Evolutionary conservation across 2,329 filamentous ascomycete genomes (phyloP).

Genomic region (Dactylonectria estremocensis): DNA sequence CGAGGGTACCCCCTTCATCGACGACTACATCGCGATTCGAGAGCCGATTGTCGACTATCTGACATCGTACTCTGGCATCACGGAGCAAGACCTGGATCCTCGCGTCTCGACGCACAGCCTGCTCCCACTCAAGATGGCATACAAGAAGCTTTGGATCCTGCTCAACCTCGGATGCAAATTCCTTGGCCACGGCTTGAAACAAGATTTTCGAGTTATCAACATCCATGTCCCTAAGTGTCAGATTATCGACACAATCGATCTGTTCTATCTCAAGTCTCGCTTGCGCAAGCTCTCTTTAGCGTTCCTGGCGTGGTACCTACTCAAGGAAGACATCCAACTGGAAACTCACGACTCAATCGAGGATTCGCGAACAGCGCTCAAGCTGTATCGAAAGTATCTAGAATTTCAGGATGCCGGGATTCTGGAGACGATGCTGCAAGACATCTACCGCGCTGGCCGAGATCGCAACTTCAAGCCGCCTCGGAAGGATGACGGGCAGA

Average conservation of each 20-base stretch:
- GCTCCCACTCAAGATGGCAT: slow-evolving; percentile 89
- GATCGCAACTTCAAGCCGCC: slow-evolving; percentile 68
- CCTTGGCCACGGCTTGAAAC: slow-evolving; percentile 91
- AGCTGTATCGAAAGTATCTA: slow-evolving; percentile 89
- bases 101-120: slow-evolving; percentile 85
- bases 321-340: slow-evolving; percentile 94
- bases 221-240: slow-evolving; percentile 93
- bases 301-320: slow-evolving; percentile 90
- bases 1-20: slow-evolving; percentile 91
- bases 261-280: slow-evolving; percentile 87
- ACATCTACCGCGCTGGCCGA: slow-evolving; percentile 78
- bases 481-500: slow-evolving; percentile 61
- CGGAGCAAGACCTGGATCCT: slow-evolving; percentile 86
- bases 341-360: slow-evolving; percentile 96
- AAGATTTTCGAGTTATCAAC: slow-evolving; percentile 98
- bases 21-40: slow-evolving; percentile 94
- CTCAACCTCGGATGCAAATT: slow-evolving; percentile 96
- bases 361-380: slow-evolving; percentile 91
- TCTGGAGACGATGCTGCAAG: slow-evolving; percentile 85
- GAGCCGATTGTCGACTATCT: slow-evolving; percentile 96
- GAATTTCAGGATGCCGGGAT: slow-evolving; percentile 92
- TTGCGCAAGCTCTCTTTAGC: slow-evolving; percentile 91
- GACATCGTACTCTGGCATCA: slow-evolving; percentile 94
- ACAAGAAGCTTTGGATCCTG: slow-evolving; percentile 98
- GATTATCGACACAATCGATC: slow-evolving; percentile 93